These are phyloP conservation scores for Sanghuangporus weigelae DNA, from an alignment of 1,284 basidiomycete genomes.

Conservation along the genomic window DNA sequence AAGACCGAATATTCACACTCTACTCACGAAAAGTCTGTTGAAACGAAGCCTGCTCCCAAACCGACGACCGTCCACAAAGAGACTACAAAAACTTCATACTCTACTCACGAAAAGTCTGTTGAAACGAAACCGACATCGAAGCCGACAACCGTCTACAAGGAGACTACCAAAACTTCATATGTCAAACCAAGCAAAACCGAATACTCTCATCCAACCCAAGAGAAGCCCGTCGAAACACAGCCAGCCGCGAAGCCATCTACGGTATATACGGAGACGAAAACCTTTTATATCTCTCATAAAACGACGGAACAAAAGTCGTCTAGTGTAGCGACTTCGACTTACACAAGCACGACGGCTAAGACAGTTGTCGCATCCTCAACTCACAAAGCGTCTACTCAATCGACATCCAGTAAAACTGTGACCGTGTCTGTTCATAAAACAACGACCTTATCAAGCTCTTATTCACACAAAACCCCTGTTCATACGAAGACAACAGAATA, in stretches of 20 bases:
- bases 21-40: background rate
- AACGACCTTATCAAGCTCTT: background rate
- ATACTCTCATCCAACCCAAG: background rate
- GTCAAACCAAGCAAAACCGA: background rate
- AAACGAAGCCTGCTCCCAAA: background rate
- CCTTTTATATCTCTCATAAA: too few relatives aligned
- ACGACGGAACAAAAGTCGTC: too few relatives aligned
- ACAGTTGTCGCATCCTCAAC: background rate
- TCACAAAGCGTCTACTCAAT: too few relatives aligned
- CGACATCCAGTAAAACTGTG: too few relatives aligned
- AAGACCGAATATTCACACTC: background rate
- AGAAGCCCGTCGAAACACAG: background rate
- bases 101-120: too few relatives aligned
- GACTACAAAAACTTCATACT: too few relatives aligned
- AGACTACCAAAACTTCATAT: background rate
- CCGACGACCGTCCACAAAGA: background rate
- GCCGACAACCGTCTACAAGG: too few relatives aligned
- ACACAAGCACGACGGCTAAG: background rate
- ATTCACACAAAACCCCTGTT: background rate
- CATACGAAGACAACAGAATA: background rate
- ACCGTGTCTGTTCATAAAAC: background rate
- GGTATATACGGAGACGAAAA: background rate
- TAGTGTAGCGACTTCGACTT: background rate
- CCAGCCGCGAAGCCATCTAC: background rate
- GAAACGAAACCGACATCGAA: too few relatives aligned